Evolutionary conservation across 306 rosid species (phyloP).

Genomic region (Casuarina glauca): DNA sequence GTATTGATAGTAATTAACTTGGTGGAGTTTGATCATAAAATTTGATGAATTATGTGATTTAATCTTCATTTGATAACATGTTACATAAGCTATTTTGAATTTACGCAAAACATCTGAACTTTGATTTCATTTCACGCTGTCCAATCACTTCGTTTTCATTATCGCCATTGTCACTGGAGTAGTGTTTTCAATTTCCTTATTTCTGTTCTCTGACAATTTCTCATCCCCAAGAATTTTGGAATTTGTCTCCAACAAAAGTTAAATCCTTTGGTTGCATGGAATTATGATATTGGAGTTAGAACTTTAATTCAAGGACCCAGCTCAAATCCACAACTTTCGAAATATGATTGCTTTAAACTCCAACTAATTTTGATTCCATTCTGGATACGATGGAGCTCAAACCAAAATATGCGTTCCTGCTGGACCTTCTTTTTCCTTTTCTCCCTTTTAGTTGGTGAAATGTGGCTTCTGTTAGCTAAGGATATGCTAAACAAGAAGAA

Average conservation of each 20-base stretch:
- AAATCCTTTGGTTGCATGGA: background rate
- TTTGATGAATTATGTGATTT: background rate
- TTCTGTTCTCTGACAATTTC: background rate
- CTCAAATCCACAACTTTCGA: background rate
- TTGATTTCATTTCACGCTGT: background rate
- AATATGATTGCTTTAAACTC: background rate
- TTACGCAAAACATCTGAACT: background rate
- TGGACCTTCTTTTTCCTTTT: background rate
- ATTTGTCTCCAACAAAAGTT: background rate
- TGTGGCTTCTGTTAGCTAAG: background rate
- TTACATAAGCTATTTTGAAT: background rate
- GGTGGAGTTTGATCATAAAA: no score
- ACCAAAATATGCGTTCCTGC: background rate
- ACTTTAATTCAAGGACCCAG: background rate
- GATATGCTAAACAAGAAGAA: background rate
- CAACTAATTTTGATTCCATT: background rate
- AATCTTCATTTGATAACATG: background rate
- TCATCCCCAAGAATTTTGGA: background rate
- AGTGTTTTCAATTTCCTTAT: constrained; percentile 6
- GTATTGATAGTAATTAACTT: background rate
- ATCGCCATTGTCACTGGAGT: background rate
- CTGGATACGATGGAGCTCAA: background rate
- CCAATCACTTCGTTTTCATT: background rate
- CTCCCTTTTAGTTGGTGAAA: background rate
- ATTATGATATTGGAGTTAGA: background rate